Percentiles rank a stretch among this genome's conserved stretches.
These are phyloP conservation scores for Barbarea vulgaris DNA, from an alignment of 345 rosid genomes.

Conservation along the genomic window DNA sequence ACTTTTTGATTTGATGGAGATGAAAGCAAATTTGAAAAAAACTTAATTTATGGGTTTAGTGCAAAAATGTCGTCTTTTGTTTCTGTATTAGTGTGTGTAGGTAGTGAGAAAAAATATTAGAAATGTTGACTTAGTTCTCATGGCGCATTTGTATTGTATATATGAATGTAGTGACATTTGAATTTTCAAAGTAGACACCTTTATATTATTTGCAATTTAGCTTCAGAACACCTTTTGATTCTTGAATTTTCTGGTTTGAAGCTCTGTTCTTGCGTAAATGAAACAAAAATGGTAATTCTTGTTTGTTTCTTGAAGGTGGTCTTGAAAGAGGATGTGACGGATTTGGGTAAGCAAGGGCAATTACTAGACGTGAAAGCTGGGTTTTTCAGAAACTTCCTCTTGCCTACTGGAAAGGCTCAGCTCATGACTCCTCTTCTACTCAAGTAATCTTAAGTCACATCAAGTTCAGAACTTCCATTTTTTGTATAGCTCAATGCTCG, in stretches of 20 bases:
- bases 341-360: conserved; percentile 80
- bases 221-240: neutral
- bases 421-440: conserved; percentile 74
- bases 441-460: conserved; percentile 53
- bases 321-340: conserved; percentile 78
- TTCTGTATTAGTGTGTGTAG: neutral
- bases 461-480: neutral
- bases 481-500: conserved; percentile 1
- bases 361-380: conserved; percentile 88
- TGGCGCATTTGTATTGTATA: neutral
- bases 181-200: neutral
- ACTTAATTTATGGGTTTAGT: neutral
- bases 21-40: conserved; percentile 6
- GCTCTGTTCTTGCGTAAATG: neutral
- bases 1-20: neutral
- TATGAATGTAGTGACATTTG: neutral
- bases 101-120: neutral
- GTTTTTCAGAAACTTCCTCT: conserved; percentile 78
- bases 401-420: conserved; percentile 83
- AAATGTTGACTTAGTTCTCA: neutral
- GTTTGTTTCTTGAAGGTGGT: conserved; percentile 55
- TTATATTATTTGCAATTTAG: conserved; percentile 1
- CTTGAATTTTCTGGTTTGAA: neutral
- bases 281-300: conserved; percentile 11
- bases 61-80: neutral